These are phyloP conservation scores for Priceomyces fermenticarens DNA, from an alignment of 805 yeast genomes.

Conservation along the genomic window DNA sequence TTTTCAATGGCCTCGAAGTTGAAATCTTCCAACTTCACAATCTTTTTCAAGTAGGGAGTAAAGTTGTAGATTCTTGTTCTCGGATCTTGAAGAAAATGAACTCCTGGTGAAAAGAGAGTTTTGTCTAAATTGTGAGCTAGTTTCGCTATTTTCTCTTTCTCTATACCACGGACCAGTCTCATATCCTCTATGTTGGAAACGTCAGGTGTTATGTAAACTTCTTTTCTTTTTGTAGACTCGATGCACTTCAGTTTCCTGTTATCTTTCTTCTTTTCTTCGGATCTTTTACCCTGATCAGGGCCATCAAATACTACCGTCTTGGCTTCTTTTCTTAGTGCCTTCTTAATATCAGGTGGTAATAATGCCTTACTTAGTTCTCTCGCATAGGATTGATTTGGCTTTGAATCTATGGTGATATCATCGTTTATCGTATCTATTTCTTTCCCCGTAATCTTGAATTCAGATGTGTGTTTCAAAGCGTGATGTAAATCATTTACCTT, in stretches of 20 bases:
- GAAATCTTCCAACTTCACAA: conserved; percentile 64
- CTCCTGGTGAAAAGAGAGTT: conserved; percentile 77
- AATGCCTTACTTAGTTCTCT: conserved; percentile 8
- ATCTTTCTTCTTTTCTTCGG: background rate
- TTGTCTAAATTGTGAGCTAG: conserved; percentile 67
- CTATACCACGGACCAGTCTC: conserved; percentile 13
- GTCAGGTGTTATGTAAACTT: background rate
- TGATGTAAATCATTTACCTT: conserved; percentile 8
- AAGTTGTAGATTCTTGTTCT: conserved; percentile 74
- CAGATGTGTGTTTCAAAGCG: conserved; percentile 11
- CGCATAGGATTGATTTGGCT: conserved; percentile 7
- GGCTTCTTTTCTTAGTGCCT: conserved; percentile 8
- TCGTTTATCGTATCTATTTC: conserved; percentile 9
- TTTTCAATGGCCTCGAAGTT: conserved; percentile 54
- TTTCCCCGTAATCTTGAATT: conserved; percentile 6
- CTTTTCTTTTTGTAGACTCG: background rate
- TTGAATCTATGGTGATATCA: conserved; percentile 3
- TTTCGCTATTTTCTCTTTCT: conserved; percentile 43
- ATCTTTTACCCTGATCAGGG: background rate
- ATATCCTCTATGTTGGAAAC: conserved; percentile 7
- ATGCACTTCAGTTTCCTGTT: background rate
- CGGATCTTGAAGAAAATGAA: conserved; percentile 75
- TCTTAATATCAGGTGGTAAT: conserved; percentile 10
- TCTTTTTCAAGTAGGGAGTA: conserved; percentile 52
- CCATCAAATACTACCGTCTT: background rate